Conservation (phyloP, 495 filamentous ascomycete species). For the Aspergillus cristatus region DNA sequence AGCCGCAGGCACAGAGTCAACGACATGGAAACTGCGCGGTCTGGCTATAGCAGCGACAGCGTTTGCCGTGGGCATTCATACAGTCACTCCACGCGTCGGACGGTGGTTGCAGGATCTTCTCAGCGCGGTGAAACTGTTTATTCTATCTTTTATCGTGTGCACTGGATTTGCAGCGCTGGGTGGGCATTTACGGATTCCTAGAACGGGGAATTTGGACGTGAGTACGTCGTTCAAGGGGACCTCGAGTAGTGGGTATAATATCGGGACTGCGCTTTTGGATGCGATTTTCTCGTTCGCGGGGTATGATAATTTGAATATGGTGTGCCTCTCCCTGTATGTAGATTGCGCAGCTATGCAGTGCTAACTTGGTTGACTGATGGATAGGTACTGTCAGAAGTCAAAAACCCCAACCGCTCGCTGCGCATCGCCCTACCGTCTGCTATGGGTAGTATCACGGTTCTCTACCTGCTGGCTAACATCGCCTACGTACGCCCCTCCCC, state of each 20-base stretch:
- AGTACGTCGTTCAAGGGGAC: slow-evolving; percentile 17
- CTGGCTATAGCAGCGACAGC: slow-evolving; percentile 23
- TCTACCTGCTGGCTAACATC: slow-evolving; percentile 60
- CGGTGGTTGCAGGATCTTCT: slow-evolving; percentile 26
- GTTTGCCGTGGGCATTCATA: slow-evolving; percentile 22
- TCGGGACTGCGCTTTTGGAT: slow-evolving; percentile 19
- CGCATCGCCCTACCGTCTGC: slow-evolving; percentile 50
- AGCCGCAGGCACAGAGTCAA: slow-evolving; percentile 13
- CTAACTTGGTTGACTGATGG: slow-evolving; percentile 11
- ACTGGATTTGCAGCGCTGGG: slow-evolving; percentile 32
- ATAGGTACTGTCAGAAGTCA: slow-evolving; percentile 64
- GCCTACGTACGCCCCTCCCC: slow-evolving; percentile 37
- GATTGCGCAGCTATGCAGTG: no score
- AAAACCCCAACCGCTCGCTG: slow-evolving; percentile 55
- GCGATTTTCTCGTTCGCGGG: slow-evolving; percentile 20
- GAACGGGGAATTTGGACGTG: slow-evolving; percentile 14
- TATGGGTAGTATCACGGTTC: slow-evolving; percentile 45
- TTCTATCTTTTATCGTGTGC: slow-evolving; percentile 31
- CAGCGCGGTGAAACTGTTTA: slow-evolving; percentile 28
- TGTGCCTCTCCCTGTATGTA: background rate
- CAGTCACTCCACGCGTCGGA: slow-evolving; percentile 16
- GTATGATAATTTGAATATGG: slow-evolving; percentile 18
- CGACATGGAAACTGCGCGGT: slow-evolving; percentile 21
- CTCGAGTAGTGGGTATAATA: slow-evolving; percentile 18
- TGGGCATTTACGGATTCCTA: slow-evolving; percentile 13